phyloP scores from a whole-genome alignment of 257 asterid species.

The Verbena officinalis region DNA sequence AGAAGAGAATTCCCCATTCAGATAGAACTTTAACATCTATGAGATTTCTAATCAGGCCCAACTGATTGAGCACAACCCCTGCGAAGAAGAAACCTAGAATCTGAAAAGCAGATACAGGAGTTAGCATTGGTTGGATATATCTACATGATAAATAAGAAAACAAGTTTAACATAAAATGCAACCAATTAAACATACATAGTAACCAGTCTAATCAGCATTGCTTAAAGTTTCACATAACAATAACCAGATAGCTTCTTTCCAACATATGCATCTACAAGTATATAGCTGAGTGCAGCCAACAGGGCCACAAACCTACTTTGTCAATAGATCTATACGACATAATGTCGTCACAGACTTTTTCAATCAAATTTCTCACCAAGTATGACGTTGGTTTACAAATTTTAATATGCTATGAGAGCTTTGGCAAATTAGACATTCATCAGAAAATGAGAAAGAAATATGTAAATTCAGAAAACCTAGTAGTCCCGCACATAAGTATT shows the following conservation, averaged over 20 bases:
- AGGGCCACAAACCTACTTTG: background rate
- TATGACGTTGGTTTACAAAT: slow-evolving; percentile 4
- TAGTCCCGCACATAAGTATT: background rate
- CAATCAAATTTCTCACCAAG: slow-evolving; percentile 2
- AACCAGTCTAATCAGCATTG: slow-evolving; percentile 1
- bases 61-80: slow-evolving; percentile 93
- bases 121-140: slow-evolving; percentile 31
- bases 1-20: slow-evolving; percentile 98
- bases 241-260: slow-evolving; percentile 8
- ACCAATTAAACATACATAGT: background rate
- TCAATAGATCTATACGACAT: slow-evolving; percentile 2
- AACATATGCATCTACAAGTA: slow-evolving; percentile 15
- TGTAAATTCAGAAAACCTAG: background rate
- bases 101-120: slow-evolving; percentile 55
- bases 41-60: slow-evolving; percentile 89
- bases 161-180: background rate
- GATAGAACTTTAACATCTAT: slow-evolving; percentile 93
- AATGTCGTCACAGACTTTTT: background rate
- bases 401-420: slow-evolving; percentile 5
- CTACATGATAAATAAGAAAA: background rate
- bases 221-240: slow-evolving; percentile 1
- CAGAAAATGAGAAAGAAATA: slow-evolving; percentile 4
- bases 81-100: slow-evolving; percentile 99
- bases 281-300: slow-evolving; percentile 20
- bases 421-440: slow-evolving; percentile 7